Base-by-base conservation (phyloP, 2,329 filamentous ascomycete genomes). In the Nannizziopsis arthrosporioides region DNA sequence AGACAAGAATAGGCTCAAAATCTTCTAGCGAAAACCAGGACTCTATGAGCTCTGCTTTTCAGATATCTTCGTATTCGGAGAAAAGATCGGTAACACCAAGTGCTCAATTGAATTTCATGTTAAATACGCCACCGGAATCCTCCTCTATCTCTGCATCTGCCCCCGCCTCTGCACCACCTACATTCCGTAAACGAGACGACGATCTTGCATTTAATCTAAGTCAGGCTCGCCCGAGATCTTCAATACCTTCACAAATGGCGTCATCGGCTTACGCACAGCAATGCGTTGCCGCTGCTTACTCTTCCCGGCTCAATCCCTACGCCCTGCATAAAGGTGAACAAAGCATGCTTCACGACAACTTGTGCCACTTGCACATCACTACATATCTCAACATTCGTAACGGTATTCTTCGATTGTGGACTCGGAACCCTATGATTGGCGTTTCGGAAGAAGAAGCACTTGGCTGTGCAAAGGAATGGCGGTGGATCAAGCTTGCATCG, bases 371-470 rank as follows among this genome's bases (percentile, higher is more conserved):
- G 30, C 92, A 98, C 66, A 87, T 95, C 55, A 95, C 90, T 2
- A 85, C 87, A 10, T 98, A 98, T 67, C 73, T 98, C 47, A 96
- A 96, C 63, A 92, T 98, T 53, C 79, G 92, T 57, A 98, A 98
- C 64, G 85, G 87, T 12, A 94, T 98, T 51, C 71, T 98, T 46
- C 78, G 92, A 48, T 68, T 96, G 36, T 98, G 92, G 92, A 76
- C 85, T 32, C 78, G 82, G 56, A 94, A 93, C 60, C 87, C 92
- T 6, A 79, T 89, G 61, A 78, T 88, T 37, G 80, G 80, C 52
- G 84, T 98, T 10, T 84, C 83, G 19, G 76, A 82, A 42, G 81
- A 89, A 62, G 87, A 95, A 65, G 92, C 92, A 5, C 77, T 90
- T 39, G 92, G 92, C 2, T 96, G 90, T 68, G 85, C 88, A 44